A percentile compares a stretch with the other conserved stretches of the same genome.
These are phyloP conservation scores for Pestalotiopsis fici DNA, from an alignment of 2,329 filamentous ascomycete species.

Conservation along the genomic window DNA sequence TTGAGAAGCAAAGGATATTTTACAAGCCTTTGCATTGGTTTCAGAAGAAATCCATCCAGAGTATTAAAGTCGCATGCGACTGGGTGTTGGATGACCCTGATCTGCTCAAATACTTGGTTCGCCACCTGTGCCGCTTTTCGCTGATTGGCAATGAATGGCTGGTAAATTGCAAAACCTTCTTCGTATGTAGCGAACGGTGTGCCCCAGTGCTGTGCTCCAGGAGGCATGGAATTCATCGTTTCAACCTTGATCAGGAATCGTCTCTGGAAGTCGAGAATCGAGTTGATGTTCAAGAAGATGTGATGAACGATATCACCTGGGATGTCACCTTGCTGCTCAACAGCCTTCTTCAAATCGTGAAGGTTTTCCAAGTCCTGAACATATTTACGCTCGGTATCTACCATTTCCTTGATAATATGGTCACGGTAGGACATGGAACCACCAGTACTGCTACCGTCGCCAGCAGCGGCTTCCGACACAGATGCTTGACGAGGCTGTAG, in stretches of 20 bases:
- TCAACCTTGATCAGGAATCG: slow-evolving; percentile 94
- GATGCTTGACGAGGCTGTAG: slow-evolving; percentile 51
- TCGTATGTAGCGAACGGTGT: slow-evolving; percentile 83
- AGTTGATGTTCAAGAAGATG: slow-evolving; percentile 96
- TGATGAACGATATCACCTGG: slow-evolving; percentile 89
- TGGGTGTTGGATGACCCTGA: slow-evolving; percentile 71
- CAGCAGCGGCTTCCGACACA: slow-evolving; percentile 44
- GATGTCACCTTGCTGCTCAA: slow-evolving; percentile 85
- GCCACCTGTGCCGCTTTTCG: slow-evolving; percentile 86
- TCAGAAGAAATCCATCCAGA: slow-evolving; percentile 88
- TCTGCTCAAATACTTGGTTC: slow-evolving; percentile 83
- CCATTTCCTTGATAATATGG: slow-evolving; percentile 87
- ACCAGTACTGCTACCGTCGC: slow-evolving; percentile 46
- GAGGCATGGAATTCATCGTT: slow-evolving; percentile 84
- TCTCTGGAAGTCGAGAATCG: slow-evolving; percentile 92
- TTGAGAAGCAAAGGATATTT: slow-evolving; percentile 92
- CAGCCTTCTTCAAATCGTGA: slow-evolving; percentile 84
- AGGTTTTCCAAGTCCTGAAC: slow-evolving; percentile 95
- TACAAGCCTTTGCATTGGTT: slow-evolving; percentile 92
- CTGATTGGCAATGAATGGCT: slow-evolving; percentile 97
- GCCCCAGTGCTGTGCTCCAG: slow-evolving; percentile 87
- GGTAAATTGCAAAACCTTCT: slow-evolving; percentile 88
- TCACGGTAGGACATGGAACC: slow-evolving; percentile 67
- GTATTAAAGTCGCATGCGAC: slow-evolving; percentile 88
- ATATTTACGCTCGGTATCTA: slow-evolving; percentile 96